These are phyloP conservation scores for Linnemannia zychae DNA, from an alignment of 192 early-diverging fungal species.

Conservation along the genomic window DNA sequence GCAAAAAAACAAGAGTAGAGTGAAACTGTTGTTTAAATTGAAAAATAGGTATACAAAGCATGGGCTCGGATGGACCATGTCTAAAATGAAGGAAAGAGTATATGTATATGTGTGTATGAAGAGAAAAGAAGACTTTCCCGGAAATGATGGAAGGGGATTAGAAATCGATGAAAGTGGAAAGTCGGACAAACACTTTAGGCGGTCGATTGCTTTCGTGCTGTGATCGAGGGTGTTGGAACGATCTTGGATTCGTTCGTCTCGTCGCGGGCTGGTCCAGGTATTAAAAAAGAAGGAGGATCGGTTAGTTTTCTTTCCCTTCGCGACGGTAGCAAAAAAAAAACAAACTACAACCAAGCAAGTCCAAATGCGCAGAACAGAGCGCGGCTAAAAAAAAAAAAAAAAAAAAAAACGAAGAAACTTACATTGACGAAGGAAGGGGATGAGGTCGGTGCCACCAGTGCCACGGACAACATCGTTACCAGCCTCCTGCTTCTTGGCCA, in stretches of 20 bases:
- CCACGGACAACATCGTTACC: slow-evolving; percentile 75
- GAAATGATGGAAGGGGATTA: background rate
- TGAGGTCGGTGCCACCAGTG: slow-evolving; percentile 89
- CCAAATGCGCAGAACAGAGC: background rate
- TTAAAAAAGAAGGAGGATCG: background rate
- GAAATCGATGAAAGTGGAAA: background rate
- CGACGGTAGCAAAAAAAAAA: background rate
- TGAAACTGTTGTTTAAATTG: background rate
- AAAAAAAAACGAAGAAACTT: slow-evolving; percentile 25
- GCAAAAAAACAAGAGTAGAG: background rate
- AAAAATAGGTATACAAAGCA: slow-evolving; percentile 10
- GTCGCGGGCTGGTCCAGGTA: slow-evolving; percentile 36
- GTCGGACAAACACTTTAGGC: background rate
- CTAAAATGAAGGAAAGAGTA: background rate
- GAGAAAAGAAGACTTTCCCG: background rate
- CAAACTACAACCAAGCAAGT: background rate
- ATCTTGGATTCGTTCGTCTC: slow-evolving; percentile 55
- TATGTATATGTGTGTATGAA: background rate
- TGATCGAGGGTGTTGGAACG: slow-evolving; percentile 31
- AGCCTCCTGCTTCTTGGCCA: slow-evolving; percentile 72
- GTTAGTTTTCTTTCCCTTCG: background rate
- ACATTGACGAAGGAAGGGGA: slow-evolving; percentile 84
- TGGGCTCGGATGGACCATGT: background rate
- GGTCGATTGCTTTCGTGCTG: slow-evolving; percentile 23
- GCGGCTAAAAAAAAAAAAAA: slow-evolving; percentile 6